A percentile compares a stretch with the other conserved stretches of the same genome.
phyloP scores from a whole-genome alignment of 2,329 filamentous ascomycete genomes.

The Rutstroemia sp. region DNA sequence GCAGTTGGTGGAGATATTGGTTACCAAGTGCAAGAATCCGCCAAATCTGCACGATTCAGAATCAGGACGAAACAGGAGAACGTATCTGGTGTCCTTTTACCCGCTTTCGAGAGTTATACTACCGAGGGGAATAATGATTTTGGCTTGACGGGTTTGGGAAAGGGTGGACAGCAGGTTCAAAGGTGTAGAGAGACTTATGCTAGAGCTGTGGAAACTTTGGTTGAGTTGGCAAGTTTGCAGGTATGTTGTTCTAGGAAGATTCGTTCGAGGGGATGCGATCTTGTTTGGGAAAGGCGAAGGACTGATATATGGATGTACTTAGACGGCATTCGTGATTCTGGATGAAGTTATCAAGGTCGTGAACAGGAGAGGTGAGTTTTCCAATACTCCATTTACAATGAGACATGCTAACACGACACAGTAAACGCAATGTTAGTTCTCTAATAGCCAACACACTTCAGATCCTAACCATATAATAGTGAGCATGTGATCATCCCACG shows the following conservation, averaged over 20 bases:
- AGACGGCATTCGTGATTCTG: conserved; percentile 94
- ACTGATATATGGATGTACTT: conserved; percentile 10
- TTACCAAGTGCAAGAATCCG: conserved; percentile 96
- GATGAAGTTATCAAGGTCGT: conserved; percentile 99
- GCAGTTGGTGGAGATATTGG: conserved; percentile 92
- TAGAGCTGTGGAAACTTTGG: conserved; percentile 87
- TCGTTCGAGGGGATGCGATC: neutral
- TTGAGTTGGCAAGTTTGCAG: conserved; percentile 89
- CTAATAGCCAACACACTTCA: neutral
- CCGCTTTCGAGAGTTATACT: conserved; percentile 85
- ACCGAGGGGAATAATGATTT: conserved; percentile 93
- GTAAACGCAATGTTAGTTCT: conserved; percentile 81
- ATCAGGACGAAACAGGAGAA: conserved; percentile 96
- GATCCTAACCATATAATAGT: conserved; percentile 33
- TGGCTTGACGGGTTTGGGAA: conserved; percentile 87
- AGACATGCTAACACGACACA: conserved; percentile 31
- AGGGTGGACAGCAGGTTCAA: conserved; percentile 95
- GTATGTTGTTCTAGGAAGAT: conserved; percentile 30
- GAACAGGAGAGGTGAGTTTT: conserved; percentile 71
- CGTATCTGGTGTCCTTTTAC: conserved; percentile 91
- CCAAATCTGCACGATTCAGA: conserved; percentile 85
- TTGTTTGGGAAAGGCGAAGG: neutral
- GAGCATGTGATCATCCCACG: conserved; percentile 95
- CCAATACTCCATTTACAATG: neutral
- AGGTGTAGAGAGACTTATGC: conserved; percentile 93